Conservation (phyloP, 768 basidiomycete species). For the Pulveroboletus sp. region DNA sequence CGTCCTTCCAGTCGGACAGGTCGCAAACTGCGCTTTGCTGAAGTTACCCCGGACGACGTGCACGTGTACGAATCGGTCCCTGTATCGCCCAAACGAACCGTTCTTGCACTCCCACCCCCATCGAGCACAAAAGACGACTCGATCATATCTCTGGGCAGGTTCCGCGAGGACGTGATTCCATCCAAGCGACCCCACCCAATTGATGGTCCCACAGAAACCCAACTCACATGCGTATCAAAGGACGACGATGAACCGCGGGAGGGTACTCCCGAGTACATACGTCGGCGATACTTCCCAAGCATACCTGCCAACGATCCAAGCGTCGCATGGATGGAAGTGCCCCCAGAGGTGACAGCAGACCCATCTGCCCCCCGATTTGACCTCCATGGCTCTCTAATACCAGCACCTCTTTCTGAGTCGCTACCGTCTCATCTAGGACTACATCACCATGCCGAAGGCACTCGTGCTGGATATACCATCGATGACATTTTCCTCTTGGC, state of each 20-base stretch:
- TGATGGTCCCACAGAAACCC: background rate
- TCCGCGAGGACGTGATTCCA: constrained; percentile 22
- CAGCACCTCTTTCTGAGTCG: constrained; percentile 43
- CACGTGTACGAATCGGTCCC: constrained; percentile 82
- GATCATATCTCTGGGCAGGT: constrained; percentile 37
- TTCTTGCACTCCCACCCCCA: constrained; percentile 51
- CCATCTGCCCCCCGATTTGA: constrained; percentile 59
- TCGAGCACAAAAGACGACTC: constrained; percentile 23
- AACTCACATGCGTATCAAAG: background rate
- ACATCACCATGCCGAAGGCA: constrained; percentile 81
- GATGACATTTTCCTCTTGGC: constrained; percentile 79
- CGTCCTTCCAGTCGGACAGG: constrained; percentile 55
- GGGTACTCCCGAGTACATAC: constrained; percentile 80
- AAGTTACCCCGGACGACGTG: constrained; percentile 67
- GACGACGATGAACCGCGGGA: constrained; percentile 44
- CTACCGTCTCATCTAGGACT: constrained; percentile 84
- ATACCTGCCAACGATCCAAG: constrained; percentile 64
- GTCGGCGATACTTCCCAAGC: constrained; percentile 75
- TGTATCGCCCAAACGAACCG: constrained; percentile 58
- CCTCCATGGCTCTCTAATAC: constrained; percentile 66
- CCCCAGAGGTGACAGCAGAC: constrained; percentile 13
- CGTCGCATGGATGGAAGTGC: constrained; percentile 69
- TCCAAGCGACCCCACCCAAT: constrained; percentile 9
- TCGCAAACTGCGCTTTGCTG: constrained; percentile 68
- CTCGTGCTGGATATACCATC: constrained; percentile 81